Evolutionary conservation across 192 early-diverging fungal genomes (phyloP).

Genomic region (Coemansia sp.): DNA sequence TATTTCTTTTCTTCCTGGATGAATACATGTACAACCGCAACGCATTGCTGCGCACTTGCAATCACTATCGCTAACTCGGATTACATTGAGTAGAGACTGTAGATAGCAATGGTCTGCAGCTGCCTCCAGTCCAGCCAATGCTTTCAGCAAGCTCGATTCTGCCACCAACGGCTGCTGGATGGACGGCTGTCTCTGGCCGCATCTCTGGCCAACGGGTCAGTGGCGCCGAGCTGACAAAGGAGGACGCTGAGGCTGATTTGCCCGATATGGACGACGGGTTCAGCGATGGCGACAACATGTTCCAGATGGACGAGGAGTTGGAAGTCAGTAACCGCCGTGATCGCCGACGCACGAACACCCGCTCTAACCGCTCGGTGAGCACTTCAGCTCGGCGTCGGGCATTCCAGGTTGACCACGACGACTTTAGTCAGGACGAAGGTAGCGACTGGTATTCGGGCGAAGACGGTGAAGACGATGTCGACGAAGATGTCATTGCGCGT

Average conservation of each 20-base stretch:
- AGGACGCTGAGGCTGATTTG: not conserved
- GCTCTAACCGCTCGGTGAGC: slow-evolving; percentile 21
- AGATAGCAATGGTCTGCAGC: not conserved
- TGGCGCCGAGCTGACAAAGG: not conserved
- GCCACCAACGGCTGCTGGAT: slow-evolving; percentile 24
- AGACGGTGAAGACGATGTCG: slow-evolving; percentile 82
- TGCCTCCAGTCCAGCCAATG: slow-evolving; percentile 37
- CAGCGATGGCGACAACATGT: slow-evolving; percentile 55
- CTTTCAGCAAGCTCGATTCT: slow-evolving; percentile 14
- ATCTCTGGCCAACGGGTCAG: slow-evolving; percentile 12
- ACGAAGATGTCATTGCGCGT: slow-evolving; percentile 83
- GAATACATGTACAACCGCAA: slow-evolving; percentile 23
- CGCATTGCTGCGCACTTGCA: not conserved
- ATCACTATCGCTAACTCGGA: not conserved
- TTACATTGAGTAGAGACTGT: slow-evolving; percentile 7
- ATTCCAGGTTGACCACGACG: slow-evolving; percentile 25
- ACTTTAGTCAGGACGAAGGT: slow-evolving; percentile 60
- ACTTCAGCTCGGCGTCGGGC: slow-evolving; percentile 29
- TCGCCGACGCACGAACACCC: slow-evolving; percentile 18
- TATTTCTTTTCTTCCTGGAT: slow-evolving; percentile 10
- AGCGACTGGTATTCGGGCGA: slow-evolving; percentile 56
- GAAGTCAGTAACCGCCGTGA: slow-evolving; percentile 51
- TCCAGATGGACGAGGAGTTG: slow-evolving; percentile 80
- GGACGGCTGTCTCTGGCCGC: slow-evolving; percentile 31
- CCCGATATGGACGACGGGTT: slow-evolving; percentile 58